Base-by-base conservation (phyloP, 768 basidiomycete species). In the Boletus speciosus region DNA sequence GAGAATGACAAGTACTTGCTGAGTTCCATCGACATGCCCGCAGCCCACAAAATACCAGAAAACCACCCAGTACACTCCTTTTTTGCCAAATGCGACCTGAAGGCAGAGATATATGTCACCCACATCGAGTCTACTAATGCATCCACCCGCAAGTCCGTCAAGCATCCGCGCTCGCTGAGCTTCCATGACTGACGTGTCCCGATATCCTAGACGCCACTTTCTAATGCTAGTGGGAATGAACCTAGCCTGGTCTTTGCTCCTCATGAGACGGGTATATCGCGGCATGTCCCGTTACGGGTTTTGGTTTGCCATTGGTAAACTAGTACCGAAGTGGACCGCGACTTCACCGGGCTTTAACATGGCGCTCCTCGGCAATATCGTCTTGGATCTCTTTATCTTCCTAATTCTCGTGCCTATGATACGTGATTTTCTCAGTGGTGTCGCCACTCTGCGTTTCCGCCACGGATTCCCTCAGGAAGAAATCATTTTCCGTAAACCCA, bases 401-500 rank as follows among this genome's bases (percentile, higher is more conserved):
- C 4, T 59, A n/a, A 27, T 64, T 10, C 56, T 71, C 19, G 11
- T 60, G 31, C 69, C 69, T 4, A 49, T 70, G 41, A 43, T 68
- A 23, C 59, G 52, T 9, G 59, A 58, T 45, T 70, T 71, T 34
- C 10, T 64, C 41, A 45, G 14, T 10, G 61, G 64, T 21, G 19
- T 49, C 7, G 61, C 56, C 9, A 35, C 42, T 5, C 42, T 71
- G 44, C 69, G 69, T 48, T 55, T 61, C 47, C 60, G 56, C 47
- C 54, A 68, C 27, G 70, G 70, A 23, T 70, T 71, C 36, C 68
- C 64, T 5, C 47, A 41, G 36, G 37, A 62, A 27, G 69, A 70
- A 47, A 56, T 70, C 5, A 49, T 71, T 1, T 71, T 71, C 38
- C 68, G 70, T 36, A 70, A 60, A 37, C 70, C 62, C 9, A 71